phyloP scores from a whole-genome alignment of 2,329 filamentous ascomycete species.

The Monosporascus sp. region DNA sequence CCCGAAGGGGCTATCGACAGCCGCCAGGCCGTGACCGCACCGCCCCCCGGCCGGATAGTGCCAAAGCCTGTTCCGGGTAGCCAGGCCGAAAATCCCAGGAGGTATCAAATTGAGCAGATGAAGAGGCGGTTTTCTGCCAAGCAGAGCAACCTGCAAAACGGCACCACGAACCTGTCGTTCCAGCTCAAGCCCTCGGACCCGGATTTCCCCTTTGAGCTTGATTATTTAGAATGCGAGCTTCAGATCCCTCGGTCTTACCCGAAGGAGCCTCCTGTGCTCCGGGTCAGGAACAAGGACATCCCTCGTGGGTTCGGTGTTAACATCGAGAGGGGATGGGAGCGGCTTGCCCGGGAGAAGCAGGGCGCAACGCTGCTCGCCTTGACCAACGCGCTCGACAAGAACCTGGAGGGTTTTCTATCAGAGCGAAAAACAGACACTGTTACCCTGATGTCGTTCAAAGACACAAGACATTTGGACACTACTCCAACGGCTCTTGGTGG shows the following conservation, averaged over 20 bases:
- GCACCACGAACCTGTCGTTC: slow-evolving; percentile 56
- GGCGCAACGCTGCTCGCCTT: slow-evolving; percentile 58
- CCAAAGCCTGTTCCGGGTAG: slow-evolving; percentile 60
- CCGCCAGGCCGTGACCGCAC: slow-evolving; percentile 41
- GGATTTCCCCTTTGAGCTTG: slow-evolving; percentile 76
- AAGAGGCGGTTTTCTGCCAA: slow-evolving; percentile 56
- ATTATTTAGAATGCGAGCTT: slow-evolving; percentile 61
- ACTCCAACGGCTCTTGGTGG: slow-evolving; percentile 10
- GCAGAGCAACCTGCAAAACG: slow-evolving; percentile 37
- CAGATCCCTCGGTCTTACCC: slow-evolving; percentile 62
- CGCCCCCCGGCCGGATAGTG: slow-evolving; percentile 46
- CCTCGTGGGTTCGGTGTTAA: slow-evolving; percentile 69
- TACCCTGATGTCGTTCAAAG: slow-evolving; percentile 59
- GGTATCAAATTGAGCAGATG: slow-evolving; percentile 71
- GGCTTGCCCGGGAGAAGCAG: slow-evolving; percentile 50
- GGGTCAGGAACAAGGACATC: slow-evolving; percentile 63
- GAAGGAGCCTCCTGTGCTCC: slow-evolving; percentile 48
- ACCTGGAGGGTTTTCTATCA: slow-evolving; percentile 64
- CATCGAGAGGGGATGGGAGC: slow-evolving; percentile 68
- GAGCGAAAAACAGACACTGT: slow-evolving; percentile 67
- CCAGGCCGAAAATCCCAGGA: slow-evolving; percentile 61
- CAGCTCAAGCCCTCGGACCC: slow-evolving; percentile 69
- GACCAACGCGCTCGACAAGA: slow-evolving; percentile 65
- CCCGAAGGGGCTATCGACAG: slow-evolving; percentile 25
- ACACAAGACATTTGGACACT: slow-evolving; percentile 42